phyloP scores from a whole-genome alignment of 805 yeast genomes.

The Lipomyces kockii region DNA sequence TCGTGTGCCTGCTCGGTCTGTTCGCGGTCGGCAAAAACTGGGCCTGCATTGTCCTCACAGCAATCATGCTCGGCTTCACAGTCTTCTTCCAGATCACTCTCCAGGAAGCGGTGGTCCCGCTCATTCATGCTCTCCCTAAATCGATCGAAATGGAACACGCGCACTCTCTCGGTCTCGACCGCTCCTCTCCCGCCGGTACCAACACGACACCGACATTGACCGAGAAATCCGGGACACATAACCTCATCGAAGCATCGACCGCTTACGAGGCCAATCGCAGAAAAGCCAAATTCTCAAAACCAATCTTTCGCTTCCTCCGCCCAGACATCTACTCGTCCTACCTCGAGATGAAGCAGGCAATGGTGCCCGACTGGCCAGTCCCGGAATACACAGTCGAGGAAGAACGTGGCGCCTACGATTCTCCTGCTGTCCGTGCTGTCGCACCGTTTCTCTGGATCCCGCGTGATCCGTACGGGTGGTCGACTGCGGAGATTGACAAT shows the following conservation, averaged over 20 bases:
- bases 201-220: conserved; percentile 23
- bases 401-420: conserved; percentile 71
- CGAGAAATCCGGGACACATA: conserved; percentile 19
- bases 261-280: conserved; percentile 11
- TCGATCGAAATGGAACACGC: conserved; percentile 40
- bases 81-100: conserved; percentile 70
- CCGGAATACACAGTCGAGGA: conserved; percentile 46
- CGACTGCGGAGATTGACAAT: conserved; percentile 61
- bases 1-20: conserved; percentile 81
- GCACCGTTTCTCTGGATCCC: conserved; percentile 92
- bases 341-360: conserved; percentile 23
- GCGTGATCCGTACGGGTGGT: conserved; percentile 83
- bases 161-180: conserved; percentile 19
- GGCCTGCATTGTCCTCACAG: conserved; percentile 88
- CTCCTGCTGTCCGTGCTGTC: conserved; percentile 70
- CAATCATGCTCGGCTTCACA: conserved; percentile 66
- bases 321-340: conserved; percentile 37
- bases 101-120: conserved; percentile 65
- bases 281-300: conserved; percentile 17
- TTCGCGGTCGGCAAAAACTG: conserved; percentile 91
- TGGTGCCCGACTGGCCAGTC: conserved; percentile 41
- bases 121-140: conserved; percentile 52
- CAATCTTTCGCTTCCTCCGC: conserved; percentile 34
- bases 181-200: conserved; percentile 13
- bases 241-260: conserved; percentile 17